Evolutionary conservation across 331 rosid species (phyloP), one percentile per base, ranked within the genome.

Genomic region (Spiraea crenata): DNA sequence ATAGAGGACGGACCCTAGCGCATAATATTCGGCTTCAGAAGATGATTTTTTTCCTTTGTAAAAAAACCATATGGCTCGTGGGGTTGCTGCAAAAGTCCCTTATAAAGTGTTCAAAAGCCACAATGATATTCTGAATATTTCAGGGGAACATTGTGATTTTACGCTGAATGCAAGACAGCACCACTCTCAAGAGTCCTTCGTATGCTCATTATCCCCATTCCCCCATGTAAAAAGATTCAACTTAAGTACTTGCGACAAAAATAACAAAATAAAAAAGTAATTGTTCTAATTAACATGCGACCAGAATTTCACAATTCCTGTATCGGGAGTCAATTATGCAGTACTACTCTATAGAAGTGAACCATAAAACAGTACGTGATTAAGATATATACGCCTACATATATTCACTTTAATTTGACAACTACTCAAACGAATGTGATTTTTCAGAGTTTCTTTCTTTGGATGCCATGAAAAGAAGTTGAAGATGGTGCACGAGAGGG

Each of bases 91-190:
- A 73, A 85, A 87, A 86, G 78, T 76, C 34, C 78, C 79, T 44
- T 57, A 39, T 74, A 80, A 85, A 78, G 81, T 79, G 73, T 81
- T 84, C 88, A 85, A 88, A 93, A 89, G 95, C 81, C 75, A 81
- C 79, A 90, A 90, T 89, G 89, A 88, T 90, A 80, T 77, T 41
- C 80, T 79, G 51, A 76, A 75, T 64, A 78, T 81, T 49, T 74
- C 64, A 74, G 79, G 76, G 76, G 74, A 77, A 79, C 37, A 44
- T 81, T 67, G 75, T 74, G 95, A 92, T 88, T 85, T 88, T 78
- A 86, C 79, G 89, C 90, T 88, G 96, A 90, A 90, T 78, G 82
- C 87, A 81, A 93, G 88, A 88, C 90, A 84, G 80, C 92, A 85
- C 80, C 85, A 58, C 41, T 74, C 65, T 81, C 74, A 3, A 44